These are phyloP conservation scores for Fusarium musae DNA, from an alignment of 2,329 filamentous ascomycete genomes.

Conservation along the genomic window DNA sequence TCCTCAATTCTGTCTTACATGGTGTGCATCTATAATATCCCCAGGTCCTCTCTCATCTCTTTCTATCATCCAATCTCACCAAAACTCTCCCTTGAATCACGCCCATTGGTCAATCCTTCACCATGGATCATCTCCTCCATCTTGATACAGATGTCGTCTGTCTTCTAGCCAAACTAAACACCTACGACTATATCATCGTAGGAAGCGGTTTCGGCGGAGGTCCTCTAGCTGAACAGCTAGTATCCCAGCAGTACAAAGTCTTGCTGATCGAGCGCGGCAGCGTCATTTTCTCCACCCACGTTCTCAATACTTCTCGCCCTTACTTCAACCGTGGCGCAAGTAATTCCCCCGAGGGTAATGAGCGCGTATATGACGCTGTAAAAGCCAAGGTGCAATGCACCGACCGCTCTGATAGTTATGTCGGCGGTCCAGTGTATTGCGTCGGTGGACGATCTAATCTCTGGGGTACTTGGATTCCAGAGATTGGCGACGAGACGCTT, in stretches of 20 bases:
- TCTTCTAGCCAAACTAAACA: slow-evolving; percentile 24
- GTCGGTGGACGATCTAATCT: slow-evolving; percentile 28
- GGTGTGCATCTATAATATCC: neutral
- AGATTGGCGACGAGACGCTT: slow-evolving; percentile 16
- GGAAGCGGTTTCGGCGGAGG: slow-evolving; percentile 31
- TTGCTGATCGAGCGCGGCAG: slow-evolving; percentile 29
- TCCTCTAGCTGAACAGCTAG: slow-evolving; percentile 24
- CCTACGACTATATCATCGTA: slow-evolving; percentile 36
- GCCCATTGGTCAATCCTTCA: neutral
- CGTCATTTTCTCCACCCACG: slow-evolving; percentile 34
- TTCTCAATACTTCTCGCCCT: slow-evolving; percentile 31
- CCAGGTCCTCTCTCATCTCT: neutral
- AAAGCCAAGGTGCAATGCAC: slow-evolving; percentile 32
- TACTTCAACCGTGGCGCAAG: slow-evolving; percentile 32
- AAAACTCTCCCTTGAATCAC: neutral
- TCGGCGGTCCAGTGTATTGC: slow-evolving; percentile 32
- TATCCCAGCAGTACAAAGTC: slow-evolving; percentile 21
- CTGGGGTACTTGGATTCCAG: slow-evolving; percentile 32
- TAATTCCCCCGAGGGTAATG: slow-evolving; percentile 34
- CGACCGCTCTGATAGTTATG: slow-evolving; percentile 27
- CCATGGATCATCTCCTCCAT: slow-evolving; percentile 32
- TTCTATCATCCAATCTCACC: neutral
- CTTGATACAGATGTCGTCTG: slow-evolving; percentile 30
- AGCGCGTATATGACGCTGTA: slow-evolving; percentile 31
- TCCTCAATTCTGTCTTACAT: neutral